phyloP scores from a whole-genome alignment of 352 stramenopile species.

The Pythium utonaiense region DNA sequence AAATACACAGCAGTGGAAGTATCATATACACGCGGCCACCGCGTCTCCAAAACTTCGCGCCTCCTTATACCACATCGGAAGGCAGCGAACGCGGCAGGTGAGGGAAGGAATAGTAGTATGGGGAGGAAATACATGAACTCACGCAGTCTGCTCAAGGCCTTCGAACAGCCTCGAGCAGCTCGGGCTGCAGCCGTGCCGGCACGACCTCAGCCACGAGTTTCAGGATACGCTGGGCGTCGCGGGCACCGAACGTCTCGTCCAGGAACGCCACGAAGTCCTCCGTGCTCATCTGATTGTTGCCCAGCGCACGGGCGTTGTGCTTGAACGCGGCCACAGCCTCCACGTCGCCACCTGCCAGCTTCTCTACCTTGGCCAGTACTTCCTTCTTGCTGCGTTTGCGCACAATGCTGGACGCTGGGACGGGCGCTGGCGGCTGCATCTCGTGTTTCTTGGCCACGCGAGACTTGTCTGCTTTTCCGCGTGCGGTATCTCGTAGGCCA shows the following conservation, averaged over 20 bases:
- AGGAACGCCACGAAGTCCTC: conserved; percentile 60
- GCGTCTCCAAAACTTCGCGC: conserved; percentile 1
- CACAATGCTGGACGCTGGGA: not conserved
- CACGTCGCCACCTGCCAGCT: conserved; percentile 43
- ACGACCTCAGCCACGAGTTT: conserved; percentile 63
- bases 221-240: conserved; percentile 53
- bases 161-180: conserved; percentile 45
- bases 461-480: conserved; percentile 11
- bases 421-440: not conserved
- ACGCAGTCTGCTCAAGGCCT: conserved; percentile 26
- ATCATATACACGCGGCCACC: not conserved
- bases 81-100: not conserved
- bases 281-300: conserved; percentile 65
- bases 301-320: conserved; percentile 60
- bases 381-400: conserved; percentile 66
- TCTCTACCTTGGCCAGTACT: conserved; percentile 62
- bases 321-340: conserved; percentile 59
- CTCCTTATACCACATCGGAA: conserved; percentile 3
- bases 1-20: conserved; percentile 1
- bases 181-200: conserved; percentile 55
- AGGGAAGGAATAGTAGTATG: too few relatives aligned
- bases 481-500: conserved; percentile 13
- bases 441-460: not conserved
- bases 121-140: conserved; percentile 1
- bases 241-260: conserved; percentile 50